These are phyloP conservation scores for Aspergillus novofumigatus DNA, from an alignment of 2,329 filamentous ascomycete genomes.

Conservation along the genomic window DNA sequence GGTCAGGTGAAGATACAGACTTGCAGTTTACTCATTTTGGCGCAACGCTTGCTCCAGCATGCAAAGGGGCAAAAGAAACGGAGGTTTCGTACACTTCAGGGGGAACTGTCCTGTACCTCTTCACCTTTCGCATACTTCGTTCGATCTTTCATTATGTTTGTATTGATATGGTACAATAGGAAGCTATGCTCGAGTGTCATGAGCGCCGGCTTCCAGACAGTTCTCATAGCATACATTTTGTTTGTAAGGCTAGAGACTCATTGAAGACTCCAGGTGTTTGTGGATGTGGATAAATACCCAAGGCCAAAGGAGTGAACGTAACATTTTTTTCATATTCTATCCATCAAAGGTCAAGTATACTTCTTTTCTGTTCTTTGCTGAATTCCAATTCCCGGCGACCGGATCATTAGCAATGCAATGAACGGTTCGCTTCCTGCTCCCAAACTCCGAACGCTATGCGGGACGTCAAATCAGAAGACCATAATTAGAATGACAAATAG, in stretches of 20 bases:
- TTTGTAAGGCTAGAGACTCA: background rate
- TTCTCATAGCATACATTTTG: background rate
- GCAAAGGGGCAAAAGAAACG: background rate
- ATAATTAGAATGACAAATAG: slow-evolving; percentile 8
- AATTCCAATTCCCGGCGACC: slow-evolving; percentile 14
- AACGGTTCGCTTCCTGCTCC: slow-evolving; percentile 20
- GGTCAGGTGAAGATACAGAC: background rate
- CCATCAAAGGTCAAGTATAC: slow-evolving; percentile 1
- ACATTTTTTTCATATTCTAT: slow-evolving; percentile 6
- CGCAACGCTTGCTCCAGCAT: background rate
- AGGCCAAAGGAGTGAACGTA: background rate
- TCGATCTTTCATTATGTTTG: background rate
- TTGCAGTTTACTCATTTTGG: background rate
- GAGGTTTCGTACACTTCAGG: background rate
- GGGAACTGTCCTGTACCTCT: background rate
- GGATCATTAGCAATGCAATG: slow-evolving; percentile 1
- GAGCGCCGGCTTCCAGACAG: background rate
- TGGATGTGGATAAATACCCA: background rate
- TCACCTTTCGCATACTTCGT: background rate
- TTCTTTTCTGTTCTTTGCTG: slow-evolving; percentile 15
- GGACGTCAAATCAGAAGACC: slow-evolving; percentile 7
- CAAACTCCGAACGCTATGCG: slow-evolving; percentile 43
- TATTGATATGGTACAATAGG: background rate
- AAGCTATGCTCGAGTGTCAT: background rate
- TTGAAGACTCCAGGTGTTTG: background rate